Evolutionary conservation across 2,329 filamentous ascomycete species (phyloP).

Genomic region (Alternaria gansuensis): DNA sequence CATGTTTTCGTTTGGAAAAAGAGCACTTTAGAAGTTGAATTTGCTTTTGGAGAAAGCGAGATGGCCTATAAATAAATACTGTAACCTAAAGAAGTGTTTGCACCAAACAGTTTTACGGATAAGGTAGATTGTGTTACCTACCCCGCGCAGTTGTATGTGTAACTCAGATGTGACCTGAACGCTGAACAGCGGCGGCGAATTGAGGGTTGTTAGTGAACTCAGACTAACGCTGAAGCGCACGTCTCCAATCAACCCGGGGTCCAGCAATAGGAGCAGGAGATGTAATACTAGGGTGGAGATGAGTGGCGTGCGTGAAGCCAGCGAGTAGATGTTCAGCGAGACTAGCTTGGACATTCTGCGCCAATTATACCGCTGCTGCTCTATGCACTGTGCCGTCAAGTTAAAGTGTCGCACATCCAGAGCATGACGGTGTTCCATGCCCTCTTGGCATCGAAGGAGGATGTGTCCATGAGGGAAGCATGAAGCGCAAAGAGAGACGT

Average conservation of each 20-base stretch:
- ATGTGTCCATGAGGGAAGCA: not conserved
- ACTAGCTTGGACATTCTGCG: not conserved
- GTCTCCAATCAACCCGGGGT: not conserved
- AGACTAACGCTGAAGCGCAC: not conserved
- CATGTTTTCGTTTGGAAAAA: too few relatives aligned
- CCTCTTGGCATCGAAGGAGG: not conserved
- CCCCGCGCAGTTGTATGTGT: too few relatives aligned
- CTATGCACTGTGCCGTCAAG: not conserved
- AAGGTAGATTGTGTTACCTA: too few relatives aligned
- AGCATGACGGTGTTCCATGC: not conserved
- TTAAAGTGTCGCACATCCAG: not conserved
- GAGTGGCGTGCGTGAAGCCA: not conserved
- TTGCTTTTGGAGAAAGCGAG: too few relatives aligned
- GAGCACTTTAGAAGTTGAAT: too few relatives aligned
- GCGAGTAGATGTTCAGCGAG: not conserved
- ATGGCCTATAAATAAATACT: too few relatives aligned
- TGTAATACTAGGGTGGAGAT: not conserved
- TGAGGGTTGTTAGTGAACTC: not conserved
- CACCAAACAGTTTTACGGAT: too few relatives aligned
- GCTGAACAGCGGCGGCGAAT: not conserved
- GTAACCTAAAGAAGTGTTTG: too few relatives aligned
- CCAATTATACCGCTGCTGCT: not conserved
- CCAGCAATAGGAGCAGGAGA: not conserved
- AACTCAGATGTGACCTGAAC: not conserved
- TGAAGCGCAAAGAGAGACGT: not conserved